Percentiles rank a stretch among this genome's conserved stretches.
phyloP scores from a whole-genome alignment of 108 stramenopile species.

The Aurantiochytrium sp. region DNA sequence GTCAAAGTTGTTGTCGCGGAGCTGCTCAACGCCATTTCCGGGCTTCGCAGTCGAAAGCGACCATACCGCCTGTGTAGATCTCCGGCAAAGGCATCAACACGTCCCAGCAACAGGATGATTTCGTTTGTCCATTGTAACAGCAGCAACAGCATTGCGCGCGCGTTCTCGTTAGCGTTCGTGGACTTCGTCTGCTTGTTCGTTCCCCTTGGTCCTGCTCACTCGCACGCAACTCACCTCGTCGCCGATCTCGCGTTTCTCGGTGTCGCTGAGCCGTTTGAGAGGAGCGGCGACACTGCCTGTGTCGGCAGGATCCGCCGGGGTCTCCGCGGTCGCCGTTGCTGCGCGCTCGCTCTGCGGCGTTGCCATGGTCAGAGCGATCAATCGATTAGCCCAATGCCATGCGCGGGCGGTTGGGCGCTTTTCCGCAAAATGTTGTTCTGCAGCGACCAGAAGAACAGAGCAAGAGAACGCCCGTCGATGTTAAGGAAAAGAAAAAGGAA shows the following conservation, averaged over 20 bases:
- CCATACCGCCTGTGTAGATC: constrained; percentile 63
- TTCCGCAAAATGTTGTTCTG: too few relatives aligned
- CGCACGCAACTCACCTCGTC: constrained; percentile 17
- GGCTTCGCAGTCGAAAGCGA: constrained; percentile 86
- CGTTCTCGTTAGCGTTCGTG: neutral
- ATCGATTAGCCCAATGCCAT: too few relatives aligned
- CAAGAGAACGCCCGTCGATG: too few relatives aligned
- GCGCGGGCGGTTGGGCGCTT: neutral
- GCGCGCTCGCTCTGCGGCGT: neutral
- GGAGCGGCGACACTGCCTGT: neutral
- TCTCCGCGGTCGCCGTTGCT: neutral
- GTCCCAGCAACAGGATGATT: too few relatives aligned
- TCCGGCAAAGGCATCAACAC: too few relatives aligned
- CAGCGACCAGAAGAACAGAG: too few relatives aligned
- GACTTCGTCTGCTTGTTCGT: too few relatives aligned
- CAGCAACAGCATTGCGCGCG: too few relatives aligned
- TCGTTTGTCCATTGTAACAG: too few relatives aligned
- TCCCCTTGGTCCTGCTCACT: too few relatives aligned
- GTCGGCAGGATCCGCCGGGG: neutral
- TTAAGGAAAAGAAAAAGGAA: neutral
- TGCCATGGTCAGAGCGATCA: neutral
- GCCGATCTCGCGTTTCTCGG: constrained; percentile 60
- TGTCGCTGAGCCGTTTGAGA: neutral
- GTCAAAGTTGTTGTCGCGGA: constrained; percentile 52
- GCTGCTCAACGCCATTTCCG: constrained; percentile 90